Conservation (phyloP, 2,329 filamentous ascomycete genomes). For the Epichloe elymi region DNA sequence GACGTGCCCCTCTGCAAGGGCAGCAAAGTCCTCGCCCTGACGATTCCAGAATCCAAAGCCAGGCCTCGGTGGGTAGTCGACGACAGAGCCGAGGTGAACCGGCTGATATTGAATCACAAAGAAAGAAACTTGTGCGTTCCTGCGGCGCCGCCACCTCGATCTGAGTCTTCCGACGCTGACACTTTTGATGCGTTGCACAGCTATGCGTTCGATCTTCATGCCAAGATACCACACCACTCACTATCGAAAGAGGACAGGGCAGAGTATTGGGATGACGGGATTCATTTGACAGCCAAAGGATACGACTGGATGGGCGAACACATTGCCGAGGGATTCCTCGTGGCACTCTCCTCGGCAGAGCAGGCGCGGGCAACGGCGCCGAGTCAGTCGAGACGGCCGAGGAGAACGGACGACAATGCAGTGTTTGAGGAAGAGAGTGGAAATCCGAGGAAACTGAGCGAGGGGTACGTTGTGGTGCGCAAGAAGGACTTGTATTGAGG, state of each 20-base stretch:
- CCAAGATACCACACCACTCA: constrained; percentile 38
- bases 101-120: constrained; percentile 35
- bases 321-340: constrained; percentile 38
- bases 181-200: constrained; percentile 18
- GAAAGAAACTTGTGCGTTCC: constrained; percentile 38
- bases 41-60: constrained; percentile 40
- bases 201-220: constrained; percentile 42
- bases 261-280: constrained; percentile 45
- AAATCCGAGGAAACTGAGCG: constrained; percentile 30
- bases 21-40: constrained; percentile 48
- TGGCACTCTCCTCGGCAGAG: neutral
- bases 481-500: constrained; percentile 36
- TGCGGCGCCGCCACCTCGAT: too few species aligned
- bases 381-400: constrained; percentile 8
- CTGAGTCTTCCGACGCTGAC: too few species aligned
- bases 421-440: constrained; percentile 37
- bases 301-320: constrained; percentile 50
- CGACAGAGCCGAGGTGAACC: constrained; percentile 35
- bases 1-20: constrained; percentile 34
- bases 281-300: constrained; percentile 44
- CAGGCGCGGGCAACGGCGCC: neutral
- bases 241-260: constrained; percentile 32
- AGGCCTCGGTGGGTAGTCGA: constrained; percentile 16
- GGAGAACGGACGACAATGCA: constrained; percentile 22
- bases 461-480: constrained; percentile 42